A percentile compares a stretch with the other conserved stretches of the same genome.
Conservation (phyloP, 169 alveolate genomes). For the Plasmodium blacklocki region DNA sequence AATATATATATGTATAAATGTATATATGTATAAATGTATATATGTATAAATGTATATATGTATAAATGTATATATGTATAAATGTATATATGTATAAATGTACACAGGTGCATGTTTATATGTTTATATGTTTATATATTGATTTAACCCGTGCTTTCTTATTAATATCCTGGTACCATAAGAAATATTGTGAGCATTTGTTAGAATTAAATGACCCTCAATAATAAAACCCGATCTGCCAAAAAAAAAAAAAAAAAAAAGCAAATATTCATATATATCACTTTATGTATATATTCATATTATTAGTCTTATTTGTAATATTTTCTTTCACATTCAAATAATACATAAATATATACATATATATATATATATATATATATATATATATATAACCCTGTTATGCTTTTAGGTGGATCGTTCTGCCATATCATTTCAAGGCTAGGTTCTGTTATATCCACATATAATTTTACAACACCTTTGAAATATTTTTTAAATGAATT, state of each 20-base stretch:
- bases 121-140: neutral
- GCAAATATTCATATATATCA: too few species aligned
- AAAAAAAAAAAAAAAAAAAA: neutral
- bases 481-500: slow-evolving; percentile 71
- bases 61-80: slow-evolving; percentile 4
- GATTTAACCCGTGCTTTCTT: slow-evolving; percentile 85
- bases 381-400: slow-evolving; percentile 82
- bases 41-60: too few species aligned
- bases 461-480: slow-evolving; percentile 86
- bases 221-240: slow-evolving; percentile 88
- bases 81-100: neutral
- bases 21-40: too few species aligned
- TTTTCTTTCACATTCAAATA: too few species aligned
- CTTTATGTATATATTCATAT: too few species aligned
- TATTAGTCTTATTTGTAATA: too few species aligned
- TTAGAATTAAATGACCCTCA: slow-evolving; percentile 81
- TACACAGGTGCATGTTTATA: neutral
- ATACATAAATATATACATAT: neutral
- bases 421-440: slow-evolving; percentile 89
- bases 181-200: slow-evolving; percentile 91
- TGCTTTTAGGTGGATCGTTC: slow-evolving; percentile 84
- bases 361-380: neutral
- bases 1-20: too few species aligned
- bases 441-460: slow-evolving; percentile 88
- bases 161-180: slow-evolving; percentile 86